phyloP scores from a whole-genome alignment of 306 rosid species.

The Cucumis melo region DNA sequence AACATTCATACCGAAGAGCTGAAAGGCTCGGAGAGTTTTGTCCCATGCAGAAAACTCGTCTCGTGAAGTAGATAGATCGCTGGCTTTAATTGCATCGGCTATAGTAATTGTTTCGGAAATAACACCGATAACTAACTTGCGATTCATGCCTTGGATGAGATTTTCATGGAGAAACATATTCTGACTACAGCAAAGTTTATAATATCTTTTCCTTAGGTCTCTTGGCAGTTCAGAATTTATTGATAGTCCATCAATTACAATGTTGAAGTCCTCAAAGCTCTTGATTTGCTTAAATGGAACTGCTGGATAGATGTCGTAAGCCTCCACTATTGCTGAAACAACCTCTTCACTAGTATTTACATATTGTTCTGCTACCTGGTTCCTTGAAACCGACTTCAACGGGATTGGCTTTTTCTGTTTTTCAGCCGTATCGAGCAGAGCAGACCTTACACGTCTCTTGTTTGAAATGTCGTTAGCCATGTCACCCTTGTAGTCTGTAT shows the following conservation, averaged over 20 bases:
- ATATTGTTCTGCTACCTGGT: constrained; percentile 18
- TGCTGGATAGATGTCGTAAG: constrained; percentile 10
- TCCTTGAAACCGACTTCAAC: constrained; percentile 16
- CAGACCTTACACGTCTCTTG: constrained; percentile 29
- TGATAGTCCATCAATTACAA: constrained; percentile 36
- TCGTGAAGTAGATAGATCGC: constrained; percentile 29
- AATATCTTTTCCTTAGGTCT: constrained; percentile 48
- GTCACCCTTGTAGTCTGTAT: constrained; percentile 11
- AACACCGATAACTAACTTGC: constrained; percentile 30
- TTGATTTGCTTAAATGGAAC: constrained; percentile 38
- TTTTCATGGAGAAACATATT: constrained; percentile 61
- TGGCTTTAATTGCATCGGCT: constrained; percentile 42
- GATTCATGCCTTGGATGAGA: constrained; percentile 36
- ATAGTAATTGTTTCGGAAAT: constrained; percentile 40
- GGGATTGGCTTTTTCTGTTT: constrained; percentile 29
- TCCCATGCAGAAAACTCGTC: constrained; percentile 58
- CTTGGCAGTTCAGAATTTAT: constrained; percentile 44
- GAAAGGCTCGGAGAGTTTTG: constrained; percentile 47
- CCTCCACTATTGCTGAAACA: constrained; percentile 45
- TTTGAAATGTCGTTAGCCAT: constrained; percentile 14
- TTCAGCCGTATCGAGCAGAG: constrained; percentile 14
- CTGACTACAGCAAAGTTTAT: constrained; percentile 56
- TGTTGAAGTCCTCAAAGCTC: constrained; percentile 34
- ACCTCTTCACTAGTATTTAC: constrained; percentile 51
- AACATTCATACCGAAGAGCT: constrained; percentile 63